Evolutionary conservation across 2,329 filamentous ascomycete species (phyloP).

Genomic region (Sarocladium brachiariae): DNA sequence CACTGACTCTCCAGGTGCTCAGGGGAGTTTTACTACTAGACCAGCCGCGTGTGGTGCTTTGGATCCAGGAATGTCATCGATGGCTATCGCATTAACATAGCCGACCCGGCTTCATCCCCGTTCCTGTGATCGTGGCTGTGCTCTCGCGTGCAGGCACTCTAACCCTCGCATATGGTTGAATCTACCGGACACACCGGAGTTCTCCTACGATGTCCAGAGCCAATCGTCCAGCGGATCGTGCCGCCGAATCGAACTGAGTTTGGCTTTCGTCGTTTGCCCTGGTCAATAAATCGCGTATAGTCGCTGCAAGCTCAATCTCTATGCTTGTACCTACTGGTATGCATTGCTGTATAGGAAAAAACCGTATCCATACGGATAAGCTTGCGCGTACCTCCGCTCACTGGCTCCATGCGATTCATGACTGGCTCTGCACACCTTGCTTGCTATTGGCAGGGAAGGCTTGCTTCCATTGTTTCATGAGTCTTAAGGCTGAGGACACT

Average conservation of each 20-base stretch:
- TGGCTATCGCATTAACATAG: background rate
- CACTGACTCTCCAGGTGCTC: conserved; percentile 5
- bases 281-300: background rate
- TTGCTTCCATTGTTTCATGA: conserved; percentile 1
- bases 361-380: background rate
- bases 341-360: too few relatives aligned
- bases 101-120: background rate
- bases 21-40: too few relatives aligned
- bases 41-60: background rate
- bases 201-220: background rate
- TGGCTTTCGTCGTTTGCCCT: background rate
- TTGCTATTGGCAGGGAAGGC: conserved; percentile 4
- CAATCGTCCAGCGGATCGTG: background rate
- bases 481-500: background rate
- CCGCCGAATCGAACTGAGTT: background rate
- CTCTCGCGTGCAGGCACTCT: background rate
- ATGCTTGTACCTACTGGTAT: background rate
- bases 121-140: conserved; percentile 8
- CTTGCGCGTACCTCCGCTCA: conserved; percentile 2
- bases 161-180: background rate
- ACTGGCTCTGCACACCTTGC: background rate
- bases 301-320: conserved; percentile 3
- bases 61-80: background rate
- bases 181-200: conserved; percentile 1
- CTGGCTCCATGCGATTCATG: background rate